Base-by-base conservation (phyloP, 2,329 filamentous ascomycete species). In the Apiospora phragmitis region DNA sequence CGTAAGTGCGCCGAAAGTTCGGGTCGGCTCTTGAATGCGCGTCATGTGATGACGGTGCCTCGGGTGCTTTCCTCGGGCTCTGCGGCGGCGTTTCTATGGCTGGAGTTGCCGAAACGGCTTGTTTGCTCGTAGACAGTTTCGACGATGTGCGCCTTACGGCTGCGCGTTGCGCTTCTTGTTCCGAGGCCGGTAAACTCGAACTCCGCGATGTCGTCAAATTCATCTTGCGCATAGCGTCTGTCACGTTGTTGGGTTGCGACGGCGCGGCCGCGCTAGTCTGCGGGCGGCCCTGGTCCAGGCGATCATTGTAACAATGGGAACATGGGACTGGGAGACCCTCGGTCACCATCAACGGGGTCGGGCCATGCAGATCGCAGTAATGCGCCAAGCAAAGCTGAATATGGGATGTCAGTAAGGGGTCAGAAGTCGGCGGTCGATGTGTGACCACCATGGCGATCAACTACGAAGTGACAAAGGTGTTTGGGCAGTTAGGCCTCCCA, bases 321-420 rank as follows among this genome's bases (percentile, higher is more conserved):
- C 90, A 92, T 66, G 87, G 85, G 16, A 89, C 87, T 2, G 89
- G 88, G 18, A 91, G 81, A 67, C 89, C 90, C 79, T 92, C 90
- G 45, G 90, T 92, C 76, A 92, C 90, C 88, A 92, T 91, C 71
- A 92, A 80, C 67, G 90, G 90, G 65, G 90, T 92, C 67, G 90
- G 90, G 73, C 90, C 90, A 81, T 92, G 90, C 73, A 89, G 85
- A 79, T 92, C 90, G 85, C 90, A 92, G 78, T 92, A 92, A 79
- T 92, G 90, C 76, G 90, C 90, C 76, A 92, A 85, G 79, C 89
- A 91, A 78, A 92, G 83, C 90, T 92, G 87, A 71, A 89, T 74
- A 67, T 79, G 75, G 21, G 79, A 77, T 29, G 79, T 85, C 77
- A 85, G 83, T 78, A 83, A 72, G 43, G 78, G 43, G 35, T 38